Base-by-base conservation (phyloP, 192 early-diverging fungal genomes). In the Nowakowskiella sp. region DNA sequence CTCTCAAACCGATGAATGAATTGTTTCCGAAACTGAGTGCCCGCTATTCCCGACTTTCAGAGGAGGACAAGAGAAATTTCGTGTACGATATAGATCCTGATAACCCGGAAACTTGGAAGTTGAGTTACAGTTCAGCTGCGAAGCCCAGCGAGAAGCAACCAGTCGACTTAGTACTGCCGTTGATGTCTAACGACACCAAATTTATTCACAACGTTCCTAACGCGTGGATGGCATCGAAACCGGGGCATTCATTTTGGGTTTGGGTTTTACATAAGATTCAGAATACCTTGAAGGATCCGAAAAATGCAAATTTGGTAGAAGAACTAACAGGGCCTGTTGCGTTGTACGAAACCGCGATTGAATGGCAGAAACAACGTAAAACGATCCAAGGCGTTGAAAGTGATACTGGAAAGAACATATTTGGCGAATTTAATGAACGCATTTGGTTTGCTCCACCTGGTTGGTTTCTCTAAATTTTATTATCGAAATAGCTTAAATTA, bases 221-320 rank as follows among this genome's bases (percentile, higher is more conserved):
- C 46, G 68, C 68, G 25, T 70, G 43, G 47, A 65, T 70, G 68
- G 68, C 68, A 19, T 44, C 45, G n/a, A 19, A 26, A 9, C 61
- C 61, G 23, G 66, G 66, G 1, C 68, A 70, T 34, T 45, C 60
- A 3, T 71, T 70, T 22, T 70, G 68, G 66, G 19, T 70, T 19
- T 30, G 42, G 7, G 42, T 66, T 16, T 42, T 58, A 6, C 3
- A 31, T 22, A 26, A 30, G 22, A 54, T 71, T 42, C 7, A 57
- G 25, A 25, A 44, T 21, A 8, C 6, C 19, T 21, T 32, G 29
- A 24, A 26, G 13, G 42, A 61, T 4, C 21, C 25, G 44, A 42
- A 30, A 13, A 22, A 8, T 9, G 31, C n/a, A n/a, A n/a, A 67
- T 27, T 3, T 7, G 16, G 46, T 55, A 1, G 67, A 69, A 36